Percentiles rank a stretch among this genome's conserved stretches.
phyloP scores from a whole-genome alignment of 2,329 filamentous ascomycete species.

The Phoma herbarum region DNA sequence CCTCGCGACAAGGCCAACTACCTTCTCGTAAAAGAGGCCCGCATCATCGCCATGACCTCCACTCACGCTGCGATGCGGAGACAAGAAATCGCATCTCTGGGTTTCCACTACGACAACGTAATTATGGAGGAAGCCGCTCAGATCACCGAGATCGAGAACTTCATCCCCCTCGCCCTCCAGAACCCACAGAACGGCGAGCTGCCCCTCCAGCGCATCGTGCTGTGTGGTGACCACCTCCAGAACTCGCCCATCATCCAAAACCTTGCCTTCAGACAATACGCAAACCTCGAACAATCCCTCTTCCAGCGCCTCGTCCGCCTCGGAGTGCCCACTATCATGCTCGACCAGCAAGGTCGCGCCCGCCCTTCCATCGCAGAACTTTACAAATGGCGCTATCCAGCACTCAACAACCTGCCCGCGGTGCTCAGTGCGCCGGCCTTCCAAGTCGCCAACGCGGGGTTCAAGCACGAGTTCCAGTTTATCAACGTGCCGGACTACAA shows the following conservation, averaged over 20 bases:
- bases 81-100: constrained; percentile 87
- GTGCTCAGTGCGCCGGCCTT: constrained; percentile 77
- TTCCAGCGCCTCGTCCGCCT: constrained; percentile 91
- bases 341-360: constrained; percentile 93
- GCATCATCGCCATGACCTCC: constrained; percentile 97
- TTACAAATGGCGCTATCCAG: constrained; percentile 92
- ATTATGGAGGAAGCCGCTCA: constrained; percentile 99
- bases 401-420: constrained; percentile 79
- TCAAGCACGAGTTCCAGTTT: constrained; percentile 95
- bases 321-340: constrained; percentile 87
- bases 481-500: constrained; percentile 96
- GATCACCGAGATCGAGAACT: constrained; percentile 96
- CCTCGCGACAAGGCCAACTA: constrained; percentile 96
- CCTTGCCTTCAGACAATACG: constrained; percentile 90
- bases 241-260: constrained; percentile 97
- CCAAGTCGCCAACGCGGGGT: constrained; percentile 84
- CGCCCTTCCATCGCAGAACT: constrained; percentile 86
- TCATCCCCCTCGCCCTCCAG: constrained; percentile 94
- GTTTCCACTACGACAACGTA: constrained; percentile 97
- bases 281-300: constrained; percentile 93
- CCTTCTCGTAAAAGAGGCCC: constrained; percentile 91
- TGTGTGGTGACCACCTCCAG: constrained; percentile 95
- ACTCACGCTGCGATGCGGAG: constrained; percentile 96
- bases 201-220: constrained; percentile 83
- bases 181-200: constrained; percentile 76